Evolutionary conservation across 441 rosid genomes (phyloP).

Genomic region (Erodium trifolium): DNA sequence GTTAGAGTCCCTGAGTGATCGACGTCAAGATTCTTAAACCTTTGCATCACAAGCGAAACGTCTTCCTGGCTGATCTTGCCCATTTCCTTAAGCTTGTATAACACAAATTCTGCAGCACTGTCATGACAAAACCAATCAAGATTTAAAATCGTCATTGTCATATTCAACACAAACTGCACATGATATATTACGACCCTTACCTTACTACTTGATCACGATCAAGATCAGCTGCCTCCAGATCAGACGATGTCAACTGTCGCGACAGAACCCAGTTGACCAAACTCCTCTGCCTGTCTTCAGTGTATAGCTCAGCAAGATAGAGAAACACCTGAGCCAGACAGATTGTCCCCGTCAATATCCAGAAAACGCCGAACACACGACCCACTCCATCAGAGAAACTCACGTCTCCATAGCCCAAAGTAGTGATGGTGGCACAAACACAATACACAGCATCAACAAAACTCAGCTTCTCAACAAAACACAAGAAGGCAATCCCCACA

Average conservation of each 20-base stretch:
- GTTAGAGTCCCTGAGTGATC: constrained; percentile 53
- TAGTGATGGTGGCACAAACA: constrained; percentile 48
- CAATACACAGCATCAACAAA: constrained; percentile 45
- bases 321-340: constrained; percentile 46
- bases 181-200: constrained; percentile 16
- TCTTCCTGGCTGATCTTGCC: constrained; percentile 55
- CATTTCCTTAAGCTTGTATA: constrained; percentile 52
- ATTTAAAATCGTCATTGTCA: neutral
- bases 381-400: constrained; percentile 42
- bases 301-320: constrained; percentile 38
- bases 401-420: constrained; percentile 52
- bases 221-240: constrained; percentile 46
- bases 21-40: constrained; percentile 45
- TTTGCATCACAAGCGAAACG: constrained; percentile 38
- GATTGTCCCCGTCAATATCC: constrained; percentile 44
- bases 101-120: constrained; percentile 50
- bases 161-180: neutral
- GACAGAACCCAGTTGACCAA: constrained; percentile 33
- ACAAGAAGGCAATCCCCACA: constrained; percentile 31
- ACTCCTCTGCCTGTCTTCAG: constrained; percentile 33
- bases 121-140: neutral
- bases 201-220: constrained; percentile 40
- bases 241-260: constrained; percentile 27
- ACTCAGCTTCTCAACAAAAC: constrained; percentile 25
- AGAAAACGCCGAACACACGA: constrained; percentile 39